These are phyloP conservation scores for Colletotrichum sp. DNA, from an alignment of 2,329 filamentous ascomycete species.

Conservation along the genomic window DNA sequence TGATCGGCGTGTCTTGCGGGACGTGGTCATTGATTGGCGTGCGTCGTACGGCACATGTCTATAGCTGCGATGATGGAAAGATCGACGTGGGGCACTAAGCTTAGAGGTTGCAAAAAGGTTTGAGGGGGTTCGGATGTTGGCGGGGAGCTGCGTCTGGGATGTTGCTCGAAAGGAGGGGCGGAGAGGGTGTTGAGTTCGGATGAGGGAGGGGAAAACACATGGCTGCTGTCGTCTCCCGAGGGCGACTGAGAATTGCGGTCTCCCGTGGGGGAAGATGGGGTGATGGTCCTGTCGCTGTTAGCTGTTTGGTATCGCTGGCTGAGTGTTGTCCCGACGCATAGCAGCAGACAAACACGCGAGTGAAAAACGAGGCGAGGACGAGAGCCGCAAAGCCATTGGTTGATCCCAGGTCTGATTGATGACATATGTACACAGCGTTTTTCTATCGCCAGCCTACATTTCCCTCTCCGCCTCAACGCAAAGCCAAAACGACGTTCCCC, in stretches of 20 bases:
- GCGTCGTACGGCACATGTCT: neutral
- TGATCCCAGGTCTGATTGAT: constrained; percentile 22
- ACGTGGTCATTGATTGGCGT: neutral
- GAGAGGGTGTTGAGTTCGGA: neutral
- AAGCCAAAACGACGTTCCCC: neutral
- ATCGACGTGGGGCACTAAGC: neutral
- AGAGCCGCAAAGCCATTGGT: neutral
- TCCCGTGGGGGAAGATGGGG: neutral
- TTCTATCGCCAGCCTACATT: constrained; percentile 21
- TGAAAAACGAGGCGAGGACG: neutral
- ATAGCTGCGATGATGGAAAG: neutral
- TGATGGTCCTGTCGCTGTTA: neutral
- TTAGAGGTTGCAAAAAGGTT: neutral
- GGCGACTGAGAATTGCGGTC: neutral
- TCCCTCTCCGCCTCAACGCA: neutral
- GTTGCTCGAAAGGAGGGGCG: neutral
- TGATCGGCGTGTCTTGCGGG: neutral
- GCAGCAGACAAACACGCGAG: neutral
- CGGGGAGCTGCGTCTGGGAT: neutral
- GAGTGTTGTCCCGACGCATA: neutral
- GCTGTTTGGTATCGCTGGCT: neutral
- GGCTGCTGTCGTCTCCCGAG: neutral
- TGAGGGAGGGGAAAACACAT: neutral
- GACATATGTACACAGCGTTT: constrained; percentile 25
- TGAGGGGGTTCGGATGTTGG: neutral